phyloP scores from a whole-genome alignment of 2,329 filamentous ascomycete genomes.

The Byssochlamys sp. region DNA sequence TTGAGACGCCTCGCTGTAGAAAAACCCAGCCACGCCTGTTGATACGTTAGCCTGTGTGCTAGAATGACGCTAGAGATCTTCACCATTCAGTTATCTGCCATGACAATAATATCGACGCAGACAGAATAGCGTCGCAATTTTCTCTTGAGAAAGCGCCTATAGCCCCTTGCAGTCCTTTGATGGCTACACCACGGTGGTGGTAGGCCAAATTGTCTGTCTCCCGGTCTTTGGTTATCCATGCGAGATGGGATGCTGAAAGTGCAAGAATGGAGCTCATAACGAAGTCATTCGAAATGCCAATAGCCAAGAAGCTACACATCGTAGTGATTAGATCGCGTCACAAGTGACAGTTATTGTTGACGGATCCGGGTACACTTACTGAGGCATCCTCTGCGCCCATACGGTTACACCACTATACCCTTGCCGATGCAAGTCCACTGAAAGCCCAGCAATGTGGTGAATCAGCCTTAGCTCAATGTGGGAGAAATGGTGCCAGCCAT shows the following conservation, averaged over 20 bases:
- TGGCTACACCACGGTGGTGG: conserved; percentile 73
- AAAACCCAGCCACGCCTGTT: conserved; percentile 82
- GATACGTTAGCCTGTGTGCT: conserved; percentile 24
- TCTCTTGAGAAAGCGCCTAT: conserved; percentile 74
- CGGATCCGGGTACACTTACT: conserved; percentile 49
- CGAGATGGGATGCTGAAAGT: conserved; percentile 88
- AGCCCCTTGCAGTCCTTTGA: conserved; percentile 79
- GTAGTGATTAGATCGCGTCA: conserved; percentile 12
- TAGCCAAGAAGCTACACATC: conserved; percentile 60
- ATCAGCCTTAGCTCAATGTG: conserved; percentile 76
- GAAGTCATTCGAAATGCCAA: conserved; percentile 71
- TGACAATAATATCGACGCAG: conserved; percentile 80
- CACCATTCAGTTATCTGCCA: conserved; percentile 97
- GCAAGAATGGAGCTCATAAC: conserved; percentile 90
- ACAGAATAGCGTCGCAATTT: conserved; percentile 83
- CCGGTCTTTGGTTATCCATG: conserved; percentile 75
- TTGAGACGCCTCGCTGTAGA: conserved; percentile 81
- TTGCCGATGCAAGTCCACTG: conserved; percentile 67
- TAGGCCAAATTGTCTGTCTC: conserved; percentile 81
- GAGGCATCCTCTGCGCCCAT: conserved; percentile 87
- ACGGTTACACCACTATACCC: conserved; percentile 76
- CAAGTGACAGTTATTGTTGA: not conserved
- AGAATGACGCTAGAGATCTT: conserved; percentile 31
- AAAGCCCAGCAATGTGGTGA: conserved; percentile 79
- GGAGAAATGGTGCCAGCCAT: conserved; percentile 62